These are phyloP conservation scores for Penicillium bialowiezense DNA, from an alignment of 495 filamentous ascomycete species.

Conservation along the genomic window DNA sequence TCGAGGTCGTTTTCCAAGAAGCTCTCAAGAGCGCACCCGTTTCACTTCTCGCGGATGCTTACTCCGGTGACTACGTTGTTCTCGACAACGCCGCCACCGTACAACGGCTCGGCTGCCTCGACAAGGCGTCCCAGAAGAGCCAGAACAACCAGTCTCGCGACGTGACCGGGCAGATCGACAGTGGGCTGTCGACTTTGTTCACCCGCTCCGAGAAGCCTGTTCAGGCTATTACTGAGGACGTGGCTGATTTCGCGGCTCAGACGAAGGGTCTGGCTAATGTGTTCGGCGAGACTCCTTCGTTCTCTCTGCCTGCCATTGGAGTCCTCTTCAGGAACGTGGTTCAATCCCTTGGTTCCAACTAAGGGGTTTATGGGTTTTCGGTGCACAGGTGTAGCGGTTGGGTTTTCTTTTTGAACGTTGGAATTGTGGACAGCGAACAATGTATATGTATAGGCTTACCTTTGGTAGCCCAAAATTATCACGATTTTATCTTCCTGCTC, in stretches of 20 bases:
- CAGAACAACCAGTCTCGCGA: conserved; percentile 39
- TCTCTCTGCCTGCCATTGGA: conserved; percentile 72
- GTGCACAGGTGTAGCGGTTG: conserved; percentile 10
- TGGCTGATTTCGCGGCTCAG: conserved; percentile 53
- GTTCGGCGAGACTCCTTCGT: conserved; percentile 71
- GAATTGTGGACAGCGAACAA: conserved; percentile 11
- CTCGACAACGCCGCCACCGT: conserved; percentile 40
- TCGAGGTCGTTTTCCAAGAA: conserved; percentile 28
- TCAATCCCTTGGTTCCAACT: conserved; percentile 28
- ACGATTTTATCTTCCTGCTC: background rate
- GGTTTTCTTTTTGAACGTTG: conserved; percentile 10
- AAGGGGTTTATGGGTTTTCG: background rate
- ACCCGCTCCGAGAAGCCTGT: conserved; percentile 24
- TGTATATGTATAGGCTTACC: conserved; percentile 10
- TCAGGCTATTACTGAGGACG: conserved; percentile 28
- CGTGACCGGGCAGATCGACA: conserved; percentile 37
- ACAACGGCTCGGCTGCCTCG: conserved; percentile 53
- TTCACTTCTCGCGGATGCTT: conserved; percentile 34
- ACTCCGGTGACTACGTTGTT: conserved; percentile 58
- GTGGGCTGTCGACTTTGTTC: conserved; percentile 52
- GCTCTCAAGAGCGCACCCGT: conserved; percentile 26
- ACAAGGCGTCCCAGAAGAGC: conserved; percentile 50
- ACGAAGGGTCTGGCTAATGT: conserved; percentile 66
- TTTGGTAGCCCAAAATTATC: background rate
- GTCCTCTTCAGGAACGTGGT: conserved; percentile 76